Base-by-base conservation (phyloP, 2,329 filamentous ascomycete genomes). In the Penicillium sp. region DNA sequence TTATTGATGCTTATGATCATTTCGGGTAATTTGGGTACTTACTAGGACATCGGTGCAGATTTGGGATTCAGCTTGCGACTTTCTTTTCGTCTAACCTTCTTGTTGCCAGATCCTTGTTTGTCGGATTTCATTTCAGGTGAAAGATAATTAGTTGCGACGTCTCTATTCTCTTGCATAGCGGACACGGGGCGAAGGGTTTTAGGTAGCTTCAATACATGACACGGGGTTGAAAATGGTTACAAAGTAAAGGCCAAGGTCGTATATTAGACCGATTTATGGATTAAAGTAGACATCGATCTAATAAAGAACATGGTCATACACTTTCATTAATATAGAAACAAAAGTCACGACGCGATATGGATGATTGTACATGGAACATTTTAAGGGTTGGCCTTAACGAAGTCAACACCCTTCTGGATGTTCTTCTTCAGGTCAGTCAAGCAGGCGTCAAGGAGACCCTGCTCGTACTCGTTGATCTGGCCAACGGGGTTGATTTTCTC, bases 401-500 rank as follows among this genome's bases (percentile, higher is more conserved):
- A 87, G 70, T 85, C 79, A 71, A 85, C 77, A 75, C 74, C 74
- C 90, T 97, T 97, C 78, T 86, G 81, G 76, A 97, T 97, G 87
- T 97, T 97, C 85, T 80, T 76, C 72, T 77, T 79, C 54, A 80
- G 65, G 64, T 76, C 94, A 69, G 75, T 80, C 66, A 97, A 81
- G 84, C 85, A 89, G 70, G 86, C 90, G 71, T 95, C 89, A 70
- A 99, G 80, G 68, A 99, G 87, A 79, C 87, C 86, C 85, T 96
- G 81, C 88, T 99, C 94, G 76, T 86, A 81, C 69, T 86, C 84
- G 72, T 90, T 90, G 73, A 97, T 73, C 78, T 89, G 82, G 78
- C 94, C 94, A 68, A 99, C 80, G 68, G 89, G 86, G 76, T 88
- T 83, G 76, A 97, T 93, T 85, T 96, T 89, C 84, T 94, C 87